These are phyloP conservation scores for Rutstroemia sp. DNA, from an alignment of 2,329 filamentous ascomycete species.

Conservation along the genomic window DNA sequence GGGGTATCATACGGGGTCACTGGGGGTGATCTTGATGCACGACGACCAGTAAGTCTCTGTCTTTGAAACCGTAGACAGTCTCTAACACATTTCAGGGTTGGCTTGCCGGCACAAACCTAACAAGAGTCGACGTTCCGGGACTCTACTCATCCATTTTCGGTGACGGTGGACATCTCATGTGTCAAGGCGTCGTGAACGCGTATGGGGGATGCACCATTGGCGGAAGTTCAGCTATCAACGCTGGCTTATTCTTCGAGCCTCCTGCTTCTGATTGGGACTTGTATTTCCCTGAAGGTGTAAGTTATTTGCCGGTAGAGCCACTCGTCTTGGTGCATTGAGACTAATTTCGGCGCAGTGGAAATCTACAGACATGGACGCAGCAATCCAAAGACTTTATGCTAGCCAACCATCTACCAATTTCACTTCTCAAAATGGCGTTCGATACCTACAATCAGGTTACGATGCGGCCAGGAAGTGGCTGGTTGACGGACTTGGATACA, in stretches of 20 bases:
- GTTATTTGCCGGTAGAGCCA: not conserved
- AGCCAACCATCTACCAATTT: constrained; percentile 37
- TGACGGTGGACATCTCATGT: constrained; percentile 34
- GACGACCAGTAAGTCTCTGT: constrained; percentile 28
- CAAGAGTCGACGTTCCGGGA: constrained; percentile 46
- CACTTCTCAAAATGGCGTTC: constrained; percentile 38
- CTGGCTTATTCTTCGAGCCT: constrained; percentile 45
- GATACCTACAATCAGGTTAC: constrained; percentile 42
- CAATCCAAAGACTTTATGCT: constrained; percentile 37
- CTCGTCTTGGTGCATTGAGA: not conserved
- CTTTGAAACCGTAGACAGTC: not conserved
- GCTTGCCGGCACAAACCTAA: constrained; percentile 40
- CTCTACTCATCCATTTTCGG: constrained; percentile 43
- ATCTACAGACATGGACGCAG: constrained; percentile 38
- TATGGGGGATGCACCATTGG: constrained; percentile 45
- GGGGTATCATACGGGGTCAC: constrained; percentile 42
- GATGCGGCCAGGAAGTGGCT: constrained; percentile 42
- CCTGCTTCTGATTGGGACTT: constrained; percentile 45
- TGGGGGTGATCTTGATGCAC: constrained; percentile 35
- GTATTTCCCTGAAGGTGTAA: constrained; percentile 36
- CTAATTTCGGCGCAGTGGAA: constrained; percentile 35
- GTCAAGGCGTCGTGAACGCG: constrained; percentile 34
- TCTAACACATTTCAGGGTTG: constrained; percentile 26
- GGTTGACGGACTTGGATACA: constrained; percentile 40
- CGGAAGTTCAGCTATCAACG: constrained; percentile 46